Evolutionary conservation across 2,329 filamentous ascomycete species (phyloP).

Genomic region (Arthrobotrys entomopaga): DNA sequence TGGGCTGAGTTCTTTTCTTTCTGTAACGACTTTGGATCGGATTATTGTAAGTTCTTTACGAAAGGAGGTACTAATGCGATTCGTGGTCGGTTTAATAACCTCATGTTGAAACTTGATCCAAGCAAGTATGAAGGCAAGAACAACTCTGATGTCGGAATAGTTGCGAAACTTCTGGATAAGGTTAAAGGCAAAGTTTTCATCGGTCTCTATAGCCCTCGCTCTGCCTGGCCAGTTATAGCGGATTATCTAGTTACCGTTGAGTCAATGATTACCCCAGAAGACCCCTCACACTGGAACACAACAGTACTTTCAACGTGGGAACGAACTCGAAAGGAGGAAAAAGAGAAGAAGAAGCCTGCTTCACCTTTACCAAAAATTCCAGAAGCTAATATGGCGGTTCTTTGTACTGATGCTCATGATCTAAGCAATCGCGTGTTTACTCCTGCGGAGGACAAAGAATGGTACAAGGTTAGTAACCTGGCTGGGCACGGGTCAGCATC

Average conservation of each 20-base stretch:
- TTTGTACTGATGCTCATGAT: constrained; percentile 36
- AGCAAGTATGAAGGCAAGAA: constrained; percentile 24
- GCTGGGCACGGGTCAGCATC: neutral
- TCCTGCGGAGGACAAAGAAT: constrained; percentile 12
- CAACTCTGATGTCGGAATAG: neutral
- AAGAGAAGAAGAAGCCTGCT: neutral
- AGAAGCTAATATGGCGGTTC: constrained; percentile 22
- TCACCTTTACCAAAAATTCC: neutral
- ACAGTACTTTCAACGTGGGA: neutral
- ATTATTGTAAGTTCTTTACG: constrained; percentile 30
- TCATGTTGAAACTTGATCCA: constrained; percentile 32
- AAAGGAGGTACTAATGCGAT: constrained; percentile 9
- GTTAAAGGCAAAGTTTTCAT: constrained; percentile 10
- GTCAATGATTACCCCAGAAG: neutral
- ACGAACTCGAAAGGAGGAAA: neutral
- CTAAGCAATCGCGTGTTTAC: constrained; percentile 11
- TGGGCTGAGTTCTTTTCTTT: constrained; percentile 41
- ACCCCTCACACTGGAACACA: constrained; percentile 23
- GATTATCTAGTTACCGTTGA: constrained; percentile 27
- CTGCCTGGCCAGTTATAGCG: constrained; percentile 16
- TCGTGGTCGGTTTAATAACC: constrained; percentile 36
- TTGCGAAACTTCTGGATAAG: neutral
- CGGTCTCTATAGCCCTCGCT: constrained; percentile 3
- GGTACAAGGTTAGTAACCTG: constrained; percentile 21
- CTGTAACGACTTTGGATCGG: constrained; percentile 26